Evolutionary conservation across 208 protist species (phyloP), one percentile per base, ranked within the genome.

Genomic region (Crithidia fasciculata): DNA sequence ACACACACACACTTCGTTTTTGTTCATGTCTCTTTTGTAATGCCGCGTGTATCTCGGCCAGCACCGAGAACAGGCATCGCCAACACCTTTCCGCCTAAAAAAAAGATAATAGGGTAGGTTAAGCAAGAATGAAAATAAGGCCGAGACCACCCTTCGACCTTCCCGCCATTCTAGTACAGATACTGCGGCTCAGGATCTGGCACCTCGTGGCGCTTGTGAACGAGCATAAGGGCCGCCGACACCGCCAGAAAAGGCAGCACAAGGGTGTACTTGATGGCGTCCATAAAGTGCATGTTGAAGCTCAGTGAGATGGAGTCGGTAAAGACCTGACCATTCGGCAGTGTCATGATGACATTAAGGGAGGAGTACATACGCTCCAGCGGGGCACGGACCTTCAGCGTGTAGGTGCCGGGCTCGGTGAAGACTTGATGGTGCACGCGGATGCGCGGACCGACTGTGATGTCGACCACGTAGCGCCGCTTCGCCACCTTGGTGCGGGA

Each of bases 281-380:
- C 82, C 57, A 95, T 75, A 52, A 94, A 97, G 56, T 95, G 76
- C 80, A 93, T 89, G 69, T 97, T 95, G 69, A 97, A 95, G 69
- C 86, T 90, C 55, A 95, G 67, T 9, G 92, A 40, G 50, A 92
- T 71, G 54, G 60, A 84, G 66, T 97, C 92, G 2, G 83, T 88
- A 73, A 89, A 97, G 4, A 66, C 69, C 70, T 95, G 92, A 0
- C 88, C 87, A 74, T 91, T 90, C 8, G 81, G 71, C 36, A 94
- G 69, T 18, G 66, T 78, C 84, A 98, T 79, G 8, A 83, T 69
- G 2, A 97, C 76, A 8, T 47, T 80, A 0, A 98, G 62, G 2
- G 82, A 79, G 8, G 81, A 85, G 52, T 87, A 84, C 68, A 93
- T 84, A 6, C 88, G 68, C 78, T 94, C 74, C 18, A 89, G 53